Evolutionary conservation across 805 yeast genomes (phyloP).

Genomic region (Candida incommunis): DNA sequence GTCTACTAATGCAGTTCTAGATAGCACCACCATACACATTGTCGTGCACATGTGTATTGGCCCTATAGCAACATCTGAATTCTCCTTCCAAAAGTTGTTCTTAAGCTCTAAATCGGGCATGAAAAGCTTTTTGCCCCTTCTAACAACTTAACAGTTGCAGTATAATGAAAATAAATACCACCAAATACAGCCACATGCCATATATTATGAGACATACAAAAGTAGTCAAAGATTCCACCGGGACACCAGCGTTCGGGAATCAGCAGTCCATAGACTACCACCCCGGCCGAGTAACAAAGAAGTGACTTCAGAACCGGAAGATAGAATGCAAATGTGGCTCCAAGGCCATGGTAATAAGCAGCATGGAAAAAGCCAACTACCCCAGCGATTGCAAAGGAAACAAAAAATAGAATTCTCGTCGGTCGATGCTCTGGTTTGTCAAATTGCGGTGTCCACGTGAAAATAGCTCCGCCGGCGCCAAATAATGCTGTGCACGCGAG

Average conservation of each 20-base stretch:
- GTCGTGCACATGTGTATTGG: too few species aligned
- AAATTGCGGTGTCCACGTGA: slow-evolving; percentile 88
- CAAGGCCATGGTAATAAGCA: slow-evolving; percentile 39
- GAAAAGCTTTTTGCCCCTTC: slow-evolving; percentile 22
- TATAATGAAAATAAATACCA: slow-evolving; percentile 84
- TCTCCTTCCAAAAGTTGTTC: too few species aligned
- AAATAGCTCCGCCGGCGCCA: slow-evolving; percentile 56
- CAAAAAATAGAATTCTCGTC: slow-evolving; percentile 65
- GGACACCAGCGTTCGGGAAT: slow-evolving; percentile 69
- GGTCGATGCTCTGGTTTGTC: slow-evolving; percentile 79
- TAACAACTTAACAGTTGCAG: slow-evolving; percentile 62
- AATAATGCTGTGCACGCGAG: slow-evolving; percentile 48
- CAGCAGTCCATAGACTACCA: slow-evolving; percentile 71
- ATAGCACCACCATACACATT: too few species aligned
- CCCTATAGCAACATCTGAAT: too few species aligned
- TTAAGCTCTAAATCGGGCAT: slow-evolving; percentile 6
- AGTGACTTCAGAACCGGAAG: slow-evolving; percentile 60
- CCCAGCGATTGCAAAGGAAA: slow-evolving; percentile 67
- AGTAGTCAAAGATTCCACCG: slow-evolving; percentile 23
- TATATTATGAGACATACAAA: slow-evolving; percentile 85
- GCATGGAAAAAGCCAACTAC: slow-evolving; percentile 46
- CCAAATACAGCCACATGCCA: slow-evolving; percentile 89
- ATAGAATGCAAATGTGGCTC: slow-evolving; percentile 38
- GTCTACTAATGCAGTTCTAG: too few species aligned
- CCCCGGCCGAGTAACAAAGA: slow-evolving; percentile 67